Evolutionary conservation across 169 alveolate genomes (phyloP), one percentile per base, ranked within the genome.

Genomic region (Amoebophrya sp.): DNA sequence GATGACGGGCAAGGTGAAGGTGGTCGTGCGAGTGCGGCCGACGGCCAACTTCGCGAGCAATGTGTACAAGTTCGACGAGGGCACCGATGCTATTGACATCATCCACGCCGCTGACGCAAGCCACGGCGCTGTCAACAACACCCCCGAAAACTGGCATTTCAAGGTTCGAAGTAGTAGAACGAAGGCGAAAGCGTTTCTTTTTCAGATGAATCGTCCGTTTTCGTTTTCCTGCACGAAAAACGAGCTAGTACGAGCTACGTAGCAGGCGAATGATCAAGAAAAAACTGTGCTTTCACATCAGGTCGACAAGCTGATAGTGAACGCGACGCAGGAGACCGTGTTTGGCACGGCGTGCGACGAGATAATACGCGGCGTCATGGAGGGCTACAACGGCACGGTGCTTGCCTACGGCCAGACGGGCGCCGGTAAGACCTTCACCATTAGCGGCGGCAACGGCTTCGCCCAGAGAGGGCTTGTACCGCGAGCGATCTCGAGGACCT

Each of bases 381-480:
- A 95, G 50, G 98, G 98, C 15, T 96, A 95, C 92, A 96, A 96
- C 90, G 98, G 97, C 34, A 96, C 98, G 39, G 92, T 96, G 40
- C 87, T 97, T 92, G 97, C 97, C 89, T 97, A 97, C 93, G 99
- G 98, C 34, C 97, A 97, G 94, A 97, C 98, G 40, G 93, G 92
- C 31, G 98, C 98, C 20, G 98, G 99, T 26, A 97, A 97, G 94
- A 97, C 98, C n/a, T 97, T 95, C 94, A 97, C 99, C 29, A 96
- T 96, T 95, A 92, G 94, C 43, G 97, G 98, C 42, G 92, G 97
- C 88, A 92, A 94, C 78, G 96, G 96, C 91, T 96, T 93, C 92
- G 96, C 95, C 67, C 95, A 95, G 89, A 95, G 99, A 88, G 99
- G 99, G 41, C 92, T 97, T 40, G 96, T 96, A 43, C 99, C 99